Conservation (phyloP, 2,329 filamentous ascomycete genomes). For the Sclerotinia trifoliorum region DNA sequence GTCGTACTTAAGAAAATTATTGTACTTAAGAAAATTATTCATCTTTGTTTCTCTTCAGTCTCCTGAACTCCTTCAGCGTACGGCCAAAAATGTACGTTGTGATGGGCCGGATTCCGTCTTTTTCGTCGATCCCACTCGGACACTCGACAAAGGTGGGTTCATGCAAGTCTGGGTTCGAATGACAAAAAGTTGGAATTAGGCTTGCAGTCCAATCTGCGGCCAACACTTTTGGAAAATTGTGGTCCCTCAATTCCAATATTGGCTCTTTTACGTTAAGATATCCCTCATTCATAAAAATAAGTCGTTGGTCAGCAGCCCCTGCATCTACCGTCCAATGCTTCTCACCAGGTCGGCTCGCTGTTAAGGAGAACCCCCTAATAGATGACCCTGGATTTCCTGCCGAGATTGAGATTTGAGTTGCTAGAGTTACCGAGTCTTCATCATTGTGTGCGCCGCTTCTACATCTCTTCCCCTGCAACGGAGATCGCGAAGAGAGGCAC, state of each 20-base stretch:
- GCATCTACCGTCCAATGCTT: background rate
- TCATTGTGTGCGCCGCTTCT: background rate
- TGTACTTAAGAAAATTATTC: background rate
- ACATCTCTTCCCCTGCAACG: background rate
- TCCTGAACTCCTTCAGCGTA: background rate
- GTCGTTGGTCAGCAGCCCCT: background rate
- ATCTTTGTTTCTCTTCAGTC: background rate
- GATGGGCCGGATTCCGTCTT: no score
- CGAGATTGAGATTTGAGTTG: background rate
- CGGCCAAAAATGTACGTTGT: background rate
- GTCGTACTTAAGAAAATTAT: background rate
- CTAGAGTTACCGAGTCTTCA: background rate
- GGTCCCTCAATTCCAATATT: background rate
- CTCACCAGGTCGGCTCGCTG: no score
- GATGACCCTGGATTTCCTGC: background rate
- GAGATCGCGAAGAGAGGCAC: background rate
- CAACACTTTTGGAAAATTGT: background rate
- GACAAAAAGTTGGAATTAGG: background rate
- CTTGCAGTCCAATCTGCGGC: background rate
- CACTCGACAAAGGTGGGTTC: background rate
- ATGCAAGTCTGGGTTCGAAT: fast-evolving
- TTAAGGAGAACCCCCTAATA: no score
- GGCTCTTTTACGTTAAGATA: no score
- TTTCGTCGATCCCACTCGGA: background rate
- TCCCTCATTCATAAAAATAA: background rate